Conservation (phyloP, 2,329 filamentous ascomycete genomes). For the Verruconis gallopava region DNA sequence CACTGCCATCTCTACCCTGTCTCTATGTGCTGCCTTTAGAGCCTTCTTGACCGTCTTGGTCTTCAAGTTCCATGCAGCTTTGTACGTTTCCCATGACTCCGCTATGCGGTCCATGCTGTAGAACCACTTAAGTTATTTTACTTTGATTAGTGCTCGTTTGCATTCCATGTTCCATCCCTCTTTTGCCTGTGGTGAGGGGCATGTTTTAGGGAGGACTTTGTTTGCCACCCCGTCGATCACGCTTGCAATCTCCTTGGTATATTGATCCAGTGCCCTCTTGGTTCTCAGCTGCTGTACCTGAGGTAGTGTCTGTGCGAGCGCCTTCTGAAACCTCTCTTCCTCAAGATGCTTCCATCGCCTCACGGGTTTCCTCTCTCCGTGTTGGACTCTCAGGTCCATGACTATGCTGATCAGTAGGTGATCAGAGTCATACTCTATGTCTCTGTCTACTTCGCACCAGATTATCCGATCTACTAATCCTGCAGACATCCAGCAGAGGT, state of each 20-base stretch:
- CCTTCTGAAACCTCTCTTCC: no score
- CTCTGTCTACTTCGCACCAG: conserved; percentile 10
- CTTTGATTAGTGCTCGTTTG: no score
- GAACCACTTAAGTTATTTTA: conserved; percentile 12
- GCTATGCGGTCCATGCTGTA: neutral
- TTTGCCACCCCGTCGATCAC: conserved; percentile 11
- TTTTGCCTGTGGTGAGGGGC: no score
- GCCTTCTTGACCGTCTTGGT: conserved; percentile 4
- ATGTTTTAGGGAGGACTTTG: no score
- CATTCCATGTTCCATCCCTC: no score
- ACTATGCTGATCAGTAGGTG: conserved; percentile 15
- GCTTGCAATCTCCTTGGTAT: conserved; percentile 10
- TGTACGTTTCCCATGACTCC: neutral
- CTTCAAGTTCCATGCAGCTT: conserved; percentile 1
- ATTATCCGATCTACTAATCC: conserved; percentile 12
- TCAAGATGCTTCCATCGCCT: no score
- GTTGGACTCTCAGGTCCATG: conserved; percentile 11
- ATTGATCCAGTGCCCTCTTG: conserved; percentile 11
- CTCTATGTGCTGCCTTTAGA: no score
- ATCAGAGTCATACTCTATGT: conserved; percentile 16
- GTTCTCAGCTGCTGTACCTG: conserved; percentile 10
- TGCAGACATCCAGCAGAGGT: conserved; percentile 12
- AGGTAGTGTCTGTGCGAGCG: conserved; percentile 11
- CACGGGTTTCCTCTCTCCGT: no score
- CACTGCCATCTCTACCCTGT: no score